Evolutionary conservation across 1,284 basidiomycete species (phyloP).

Genomic region (Melampsora abietis-canadensis): DNA sequence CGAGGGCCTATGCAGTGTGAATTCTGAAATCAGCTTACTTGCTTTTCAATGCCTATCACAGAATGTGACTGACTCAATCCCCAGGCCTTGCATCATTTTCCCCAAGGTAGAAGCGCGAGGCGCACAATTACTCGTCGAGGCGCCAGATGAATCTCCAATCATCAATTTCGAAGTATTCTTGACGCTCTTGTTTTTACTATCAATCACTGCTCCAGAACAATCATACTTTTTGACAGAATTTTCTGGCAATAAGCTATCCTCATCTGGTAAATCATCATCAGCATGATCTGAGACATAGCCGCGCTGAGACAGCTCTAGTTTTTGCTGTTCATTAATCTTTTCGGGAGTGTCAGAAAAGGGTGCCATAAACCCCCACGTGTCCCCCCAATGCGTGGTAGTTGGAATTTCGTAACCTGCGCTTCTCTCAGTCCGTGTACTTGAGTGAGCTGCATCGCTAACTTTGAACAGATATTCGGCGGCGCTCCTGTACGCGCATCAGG

Average conservation of each 20-base stretch:
- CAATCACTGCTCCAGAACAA: slow-evolving; percentile 2
- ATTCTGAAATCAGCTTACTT: neutral
- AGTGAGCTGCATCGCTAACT: too few relatives aligned
- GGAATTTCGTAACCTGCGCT: too few relatives aligned
- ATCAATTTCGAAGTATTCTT: neutral
- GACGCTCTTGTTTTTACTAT: neutral
- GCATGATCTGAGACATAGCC: neutral
- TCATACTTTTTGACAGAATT: neutral
- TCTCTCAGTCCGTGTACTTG: too few relatives aligned
- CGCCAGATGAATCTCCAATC: too few relatives aligned
- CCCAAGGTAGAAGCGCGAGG: neutral
- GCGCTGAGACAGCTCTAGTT: neutral
- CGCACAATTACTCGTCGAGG: neutral
- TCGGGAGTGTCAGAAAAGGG: neutral
- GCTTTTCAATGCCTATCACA: neutral
- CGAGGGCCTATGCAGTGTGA: neutral
- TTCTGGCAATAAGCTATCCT: neutral
- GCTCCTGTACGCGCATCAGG: too few relatives aligned
- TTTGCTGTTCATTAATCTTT: neutral
- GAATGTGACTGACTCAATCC: neutral
- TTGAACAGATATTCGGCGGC: too few relatives aligned
- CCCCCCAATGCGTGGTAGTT: neutral
- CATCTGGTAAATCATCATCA: neutral
- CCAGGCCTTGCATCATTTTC: neutral
- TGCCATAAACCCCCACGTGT: neutral